A percentile compares a stretch with the other conserved stretches of the same genome.
Conservation (phyloP, 192 early-diverging fungal species). For the Entomortierella chlamydospora region DNA sequence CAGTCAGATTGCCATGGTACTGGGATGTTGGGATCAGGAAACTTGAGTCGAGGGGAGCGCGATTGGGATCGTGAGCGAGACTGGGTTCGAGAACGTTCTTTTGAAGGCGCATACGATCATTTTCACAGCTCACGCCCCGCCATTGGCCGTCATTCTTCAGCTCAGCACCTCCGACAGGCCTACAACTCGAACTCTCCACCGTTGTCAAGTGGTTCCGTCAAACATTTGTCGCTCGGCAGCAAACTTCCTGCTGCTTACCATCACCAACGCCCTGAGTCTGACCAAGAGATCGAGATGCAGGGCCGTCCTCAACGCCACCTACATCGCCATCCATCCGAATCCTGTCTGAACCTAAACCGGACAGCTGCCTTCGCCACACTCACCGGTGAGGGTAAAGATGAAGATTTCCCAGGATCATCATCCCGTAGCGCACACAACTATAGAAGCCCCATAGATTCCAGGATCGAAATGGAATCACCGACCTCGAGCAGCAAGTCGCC, state of each 20-base stretch:
- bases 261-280: constrained; percentile 15
- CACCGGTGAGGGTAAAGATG: constrained; percentile 4
- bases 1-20: not conserved
- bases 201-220: constrained; percentile 22
- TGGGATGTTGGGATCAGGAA: not conserved
- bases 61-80: constrained; percentile 39
- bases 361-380: constrained; percentile 6
- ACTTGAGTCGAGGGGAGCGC: constrained; percentile 15
- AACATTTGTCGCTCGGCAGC: constrained; percentile 24
- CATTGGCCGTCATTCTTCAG: constrained; percentile 31
- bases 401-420: not conserved
- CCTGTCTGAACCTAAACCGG: constrained; percentile 30
- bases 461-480: constrained; percentile 25
- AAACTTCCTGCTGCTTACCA: constrained; percentile 10
- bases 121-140: constrained; percentile 30
- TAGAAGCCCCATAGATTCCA: constrained; percentile 15
- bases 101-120: constrained; percentile 20
- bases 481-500: constrained; percentile 18
- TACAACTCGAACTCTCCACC: constrained; percentile 36
- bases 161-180: constrained; percentile 39
- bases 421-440: constrained; percentile 9
- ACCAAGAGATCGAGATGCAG: constrained; percentile 38
- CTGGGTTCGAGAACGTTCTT: constrained; percentile 14
- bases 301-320: constrained; percentile 32
- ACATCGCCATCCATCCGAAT: constrained; percentile 47